These are phyloP conservation scores for Oryza glaberrima DNA, from an alignment of 176 grass and related monocot species.

Conservation along the genomic window DNA sequence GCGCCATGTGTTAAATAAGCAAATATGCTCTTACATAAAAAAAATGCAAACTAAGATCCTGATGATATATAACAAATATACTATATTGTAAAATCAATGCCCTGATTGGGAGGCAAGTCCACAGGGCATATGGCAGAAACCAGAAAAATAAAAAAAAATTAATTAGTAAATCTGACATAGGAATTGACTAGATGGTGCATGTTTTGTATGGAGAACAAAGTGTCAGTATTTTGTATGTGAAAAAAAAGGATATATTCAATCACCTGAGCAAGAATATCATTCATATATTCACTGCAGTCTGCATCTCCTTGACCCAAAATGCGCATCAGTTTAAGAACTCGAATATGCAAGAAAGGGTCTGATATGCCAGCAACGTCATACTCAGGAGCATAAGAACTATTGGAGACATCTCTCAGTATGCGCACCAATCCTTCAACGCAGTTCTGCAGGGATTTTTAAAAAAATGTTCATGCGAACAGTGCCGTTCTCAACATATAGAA, in stretches of 20 bases:
- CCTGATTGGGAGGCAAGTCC: not conserved
- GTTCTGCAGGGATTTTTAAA: constrained; percentile 55
- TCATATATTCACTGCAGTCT: constrained; percentile 93
- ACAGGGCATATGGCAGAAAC: constrained; percentile 8
- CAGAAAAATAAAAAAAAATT: not conserved
- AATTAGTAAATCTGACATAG: constrained; percentile 12
- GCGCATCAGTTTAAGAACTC: constrained; percentile 84
- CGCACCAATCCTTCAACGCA: constrained; percentile 83
- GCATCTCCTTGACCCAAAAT: constrained; percentile 89
- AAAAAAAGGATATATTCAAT: constrained; percentile 36
- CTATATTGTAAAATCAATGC: constrained; percentile 13
- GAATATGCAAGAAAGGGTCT: constrained; percentile 95
- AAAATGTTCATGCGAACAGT: constrained; percentile 8
- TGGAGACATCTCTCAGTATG: constrained; percentile 93
- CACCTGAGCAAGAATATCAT: constrained; percentile 98
- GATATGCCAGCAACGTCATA: constrained; percentile 93
- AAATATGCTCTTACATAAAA: not conserved
- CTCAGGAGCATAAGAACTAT: constrained; percentile 96
- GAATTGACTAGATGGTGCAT: constrained; percentile 5
- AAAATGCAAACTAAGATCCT: constrained; percentile 3
- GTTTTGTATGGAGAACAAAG: constrained; percentile 26
- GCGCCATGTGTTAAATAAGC: not conserved
- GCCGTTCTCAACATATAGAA: constrained; percentile 2
- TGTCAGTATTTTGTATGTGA: not conserved
- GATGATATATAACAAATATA: constrained; percentile 11